Evolutionary conservation across 1,139 yeast genomes (phyloP), one percentile per base, ranked within the genome.

Genomic region (Arxiozyma bovina): DNA sequence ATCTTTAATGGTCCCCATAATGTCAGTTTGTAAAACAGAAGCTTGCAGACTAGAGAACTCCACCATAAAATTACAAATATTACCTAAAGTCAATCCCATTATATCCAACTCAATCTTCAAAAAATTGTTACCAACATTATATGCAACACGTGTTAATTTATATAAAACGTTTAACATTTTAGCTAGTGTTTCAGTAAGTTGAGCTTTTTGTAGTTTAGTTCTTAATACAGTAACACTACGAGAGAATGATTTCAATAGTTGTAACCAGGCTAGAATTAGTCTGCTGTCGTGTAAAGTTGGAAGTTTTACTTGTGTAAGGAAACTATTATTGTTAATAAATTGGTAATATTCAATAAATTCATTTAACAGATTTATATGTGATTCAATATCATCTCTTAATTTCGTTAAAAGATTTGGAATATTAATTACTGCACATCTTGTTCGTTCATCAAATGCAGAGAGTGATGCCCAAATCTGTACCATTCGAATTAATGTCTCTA

Each of bases 21-120:
- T 71, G 2, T 82, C 87, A 58, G 79, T 76, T 22, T 80, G 77
- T 42, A 84, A 72, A 54, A 87, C 74, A 50, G 76, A 77, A 50
- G 77, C 74, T 53, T 88, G 78, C 60, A 87, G 74, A 1, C 93
- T 86, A 54, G 91, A 83, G 67, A 88, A 89, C 59, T 89, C 96
- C 38, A 89, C 76, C 12, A 87, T 82, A 53, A 88, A 76, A 65
- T 90, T 90, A 45, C 96, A 87, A 27, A 87, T 70, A 3, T 83
- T 78, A 2, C 94, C 88, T 66, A 87, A 74, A 1, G 84, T 77
- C 6, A 85, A 77, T 0, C 85, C 77, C 55, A 78, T 72, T 45
- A 77, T 59, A 45, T 64, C 65, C 20, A 66, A 69, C 57, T 80
- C 77, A 18, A 71, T 68, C 41, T 51, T 53, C 45, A 60, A 53